Evolutionary conservation across 2,329 filamentous ascomycete genomes (phyloP), one percentile per base, ranked within the genome.

Genomic region (Fusarium oxysporum): DNA sequence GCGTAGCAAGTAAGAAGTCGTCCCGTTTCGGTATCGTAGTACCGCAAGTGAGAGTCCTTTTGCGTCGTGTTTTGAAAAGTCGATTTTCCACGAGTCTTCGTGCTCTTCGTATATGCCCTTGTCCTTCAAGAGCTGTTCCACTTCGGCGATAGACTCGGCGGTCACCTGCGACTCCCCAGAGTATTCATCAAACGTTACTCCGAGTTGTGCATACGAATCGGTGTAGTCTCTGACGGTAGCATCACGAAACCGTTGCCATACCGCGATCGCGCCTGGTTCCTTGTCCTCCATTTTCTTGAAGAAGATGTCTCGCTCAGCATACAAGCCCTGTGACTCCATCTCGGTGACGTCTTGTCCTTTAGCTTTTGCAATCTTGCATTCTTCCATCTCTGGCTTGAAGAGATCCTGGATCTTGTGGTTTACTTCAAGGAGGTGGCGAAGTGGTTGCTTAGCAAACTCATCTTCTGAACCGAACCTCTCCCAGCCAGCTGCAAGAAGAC

Each of bases 21-120:
- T 82, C 60, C 77, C 77, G 2, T 74, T 80, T 6, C 91, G 89
- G 78, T 90, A 90, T 72, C 92, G 86, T 51, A 93, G 84, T 40
- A 93, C 86, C 0, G 90, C 90, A 72, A 90, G 90, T 23, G 91
- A 92, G 3, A 93, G 86, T 54, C 91, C 92, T 79, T 91, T 93
- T 69, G 91, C 92, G 78, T 91, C 92, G 77, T 93, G 89, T 78
- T 93, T 92, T 38, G 87, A 85, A 65, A 94, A 90, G 80, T 94
- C 91, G 55, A 93, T 90, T 71, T 92, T 88, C 71, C 89, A 87
- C 1, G 92, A 91, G 3, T 89, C 92, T 16, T 93, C 89, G 30
- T 87, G 89, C 62, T 90, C 85, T 75, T 93, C 90, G 5, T 87
- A 89, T 5, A 93, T 83, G 3, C 87, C 88, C 61, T 88, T 87